Evolutionary conservation across 1,139 yeast genomes (phyloP).

Genomic region (Geotrichum cucujoidarum): DNA sequence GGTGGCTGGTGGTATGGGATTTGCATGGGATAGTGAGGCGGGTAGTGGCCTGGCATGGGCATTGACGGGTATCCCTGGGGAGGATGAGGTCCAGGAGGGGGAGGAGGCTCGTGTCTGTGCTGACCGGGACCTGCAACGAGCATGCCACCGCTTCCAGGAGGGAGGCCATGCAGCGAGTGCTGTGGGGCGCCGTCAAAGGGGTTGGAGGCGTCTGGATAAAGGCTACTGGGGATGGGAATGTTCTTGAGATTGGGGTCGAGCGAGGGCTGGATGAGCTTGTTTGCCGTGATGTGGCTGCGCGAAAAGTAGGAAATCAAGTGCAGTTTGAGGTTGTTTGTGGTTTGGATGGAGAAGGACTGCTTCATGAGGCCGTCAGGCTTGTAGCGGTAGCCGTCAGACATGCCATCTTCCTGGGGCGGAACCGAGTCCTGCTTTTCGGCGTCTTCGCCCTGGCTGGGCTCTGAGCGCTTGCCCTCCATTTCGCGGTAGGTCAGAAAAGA

Average conservation of each 20-base stretch:
- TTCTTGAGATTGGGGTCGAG: constrained; percentile 38
- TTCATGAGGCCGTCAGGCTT: constrained; percentile 52
- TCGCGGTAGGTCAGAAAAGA: constrained; percentile 61
- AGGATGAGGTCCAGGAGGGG: constrained; percentile 7
- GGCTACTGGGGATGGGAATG: constrained; percentile 38
- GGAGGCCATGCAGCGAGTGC: constrained; percentile 4
- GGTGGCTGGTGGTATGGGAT: too few species aligned
- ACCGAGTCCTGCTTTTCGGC: constrained; percentile 2
- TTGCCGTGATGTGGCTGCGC: constrained; percentile 29
- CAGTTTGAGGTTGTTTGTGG: constrained; percentile 48
- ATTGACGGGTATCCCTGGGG: constrained; percentile 6
- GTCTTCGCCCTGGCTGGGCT: constrained; percentile 9
- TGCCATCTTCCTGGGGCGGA: background rate
- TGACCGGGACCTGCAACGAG: background rate
- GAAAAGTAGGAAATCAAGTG: constrained; percentile 55
- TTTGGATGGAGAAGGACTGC: constrained; percentile 54
- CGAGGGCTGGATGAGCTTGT: constrained; percentile 40
- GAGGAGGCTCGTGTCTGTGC: constrained; percentile 3
- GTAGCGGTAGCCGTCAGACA: constrained; percentile 35
- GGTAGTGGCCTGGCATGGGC: constrained; percentile 12
- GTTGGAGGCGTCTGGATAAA: constrained; percentile 39
- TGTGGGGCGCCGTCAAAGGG: constrained; percentile 17
- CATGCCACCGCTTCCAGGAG: background rate
- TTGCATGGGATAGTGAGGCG: constrained; percentile 10
- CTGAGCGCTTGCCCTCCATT: constrained; percentile 42